phyloP scores from a whole-genome alignment of 345 rosid genomes.

The Aquilaria malaccensis region DNA sequence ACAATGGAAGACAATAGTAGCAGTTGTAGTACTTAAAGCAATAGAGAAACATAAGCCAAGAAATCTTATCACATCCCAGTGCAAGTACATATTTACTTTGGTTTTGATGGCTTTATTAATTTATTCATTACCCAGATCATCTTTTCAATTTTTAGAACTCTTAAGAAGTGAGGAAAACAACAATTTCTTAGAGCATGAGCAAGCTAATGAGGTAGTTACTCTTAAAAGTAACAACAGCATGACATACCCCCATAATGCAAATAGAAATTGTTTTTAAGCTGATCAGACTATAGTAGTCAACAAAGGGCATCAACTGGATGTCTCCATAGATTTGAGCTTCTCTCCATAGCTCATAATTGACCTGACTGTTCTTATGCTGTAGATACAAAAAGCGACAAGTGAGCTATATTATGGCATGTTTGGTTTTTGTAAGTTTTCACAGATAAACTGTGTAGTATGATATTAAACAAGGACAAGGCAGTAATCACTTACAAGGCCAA shows the following conservation, averaged over 20 bases:
- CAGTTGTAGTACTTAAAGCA: no score
- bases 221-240: no score
- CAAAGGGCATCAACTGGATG: slow-evolving; percentile 88
- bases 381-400: slow-evolving; percentile 8
- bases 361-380: slow-evolving; percentile 69
- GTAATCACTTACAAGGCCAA: slow-evolving; percentile 69
- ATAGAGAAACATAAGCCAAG: no score
- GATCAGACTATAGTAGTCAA: slow-evolving; percentile 79
- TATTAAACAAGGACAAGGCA: not conserved
- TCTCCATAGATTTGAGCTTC: slow-evolving; percentile 84
- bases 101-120: not conserved
- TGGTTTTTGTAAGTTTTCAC: not conserved
- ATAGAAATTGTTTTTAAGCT: slow-evolving; percentile 75
- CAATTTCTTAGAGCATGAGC: no score
- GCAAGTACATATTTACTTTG: not conserved
- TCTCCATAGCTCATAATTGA: slow-evolving; percentile 79
- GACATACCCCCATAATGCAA: slow-evolving; percentile 79
- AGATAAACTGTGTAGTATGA: not conserved
- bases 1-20: no score
- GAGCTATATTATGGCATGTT: not conserved
- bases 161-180: no score
- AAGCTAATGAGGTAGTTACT: not conserved
- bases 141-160: no score
- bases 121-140: not conserved
- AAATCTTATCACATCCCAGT: no score